These are phyloP conservation scores for Tricholoma sp. DNA, from an alignment of 768 basidiomycete genomes.

Conservation along the genomic window DNA sequence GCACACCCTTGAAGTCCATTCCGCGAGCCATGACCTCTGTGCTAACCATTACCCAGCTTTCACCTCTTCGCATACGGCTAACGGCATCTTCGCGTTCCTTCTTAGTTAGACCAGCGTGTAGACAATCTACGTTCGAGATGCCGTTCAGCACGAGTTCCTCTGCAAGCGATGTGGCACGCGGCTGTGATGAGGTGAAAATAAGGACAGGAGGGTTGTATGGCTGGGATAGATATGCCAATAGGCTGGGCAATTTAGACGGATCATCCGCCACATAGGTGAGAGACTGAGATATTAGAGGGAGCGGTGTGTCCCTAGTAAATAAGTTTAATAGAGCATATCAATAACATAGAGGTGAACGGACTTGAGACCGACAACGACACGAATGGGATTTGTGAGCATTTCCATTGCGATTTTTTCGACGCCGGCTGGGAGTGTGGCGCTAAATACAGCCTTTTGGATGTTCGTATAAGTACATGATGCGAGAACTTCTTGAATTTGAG, in stretches of 20 bases:
- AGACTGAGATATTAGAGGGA: constrained; percentile 84
- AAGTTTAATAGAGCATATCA: constrained; percentile 1
- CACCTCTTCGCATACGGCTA: constrained; percentile 78
- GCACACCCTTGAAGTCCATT: constrained; percentile 94
- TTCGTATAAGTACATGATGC: constrained; percentile 64
- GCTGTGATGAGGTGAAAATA: constrained; percentile 88
- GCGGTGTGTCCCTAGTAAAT: constrained; percentile 77
- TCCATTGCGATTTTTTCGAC: constrained; percentile 84
- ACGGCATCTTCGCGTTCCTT: constrained; percentile 87
- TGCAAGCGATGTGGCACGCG: constrained; percentile 73
- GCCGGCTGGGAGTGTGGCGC: constrained; percentile 88
- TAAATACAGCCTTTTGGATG: constrained; percentile 87
- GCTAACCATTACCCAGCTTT: constrained; percentile 92
- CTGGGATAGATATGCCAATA: constrained; percentile 72
- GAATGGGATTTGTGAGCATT: constrained; percentile 80
- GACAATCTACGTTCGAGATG: constrained; percentile 76
- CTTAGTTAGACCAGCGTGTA: constrained; percentile 87
- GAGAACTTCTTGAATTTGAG: constrained; percentile 85
- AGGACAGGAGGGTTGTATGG: constrained; percentile 89
- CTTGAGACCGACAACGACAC: constrained; percentile 97
- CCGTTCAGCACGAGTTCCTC: constrained; percentile 79
- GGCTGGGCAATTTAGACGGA: constrained; percentile 87
- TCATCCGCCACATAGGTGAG: constrained; percentile 92
- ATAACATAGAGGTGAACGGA: constrained; percentile 33
- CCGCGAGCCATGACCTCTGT: constrained; percentile 98